phyloP scores from a whole-genome alignment of 495 filamentous ascomycete genomes.

The Rusavskia elegans region DNA sequence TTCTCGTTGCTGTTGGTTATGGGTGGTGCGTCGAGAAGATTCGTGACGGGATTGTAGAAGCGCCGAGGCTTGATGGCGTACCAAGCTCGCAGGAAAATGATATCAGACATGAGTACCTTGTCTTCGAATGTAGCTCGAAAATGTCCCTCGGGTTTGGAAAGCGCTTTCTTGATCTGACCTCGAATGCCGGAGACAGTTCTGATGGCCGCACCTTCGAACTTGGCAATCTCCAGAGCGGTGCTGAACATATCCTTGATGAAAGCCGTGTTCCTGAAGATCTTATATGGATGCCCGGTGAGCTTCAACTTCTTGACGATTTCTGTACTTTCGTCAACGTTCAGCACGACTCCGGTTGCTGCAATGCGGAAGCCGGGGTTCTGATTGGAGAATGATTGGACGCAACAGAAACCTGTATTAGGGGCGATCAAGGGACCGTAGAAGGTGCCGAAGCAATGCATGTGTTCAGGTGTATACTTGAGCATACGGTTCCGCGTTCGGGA shows the following conservation, averaged over 20 bases:
- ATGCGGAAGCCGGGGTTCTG: constrained; percentile 85
- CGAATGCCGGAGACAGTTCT: constrained; percentile 89
- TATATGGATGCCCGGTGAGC: constrained; percentile 77
- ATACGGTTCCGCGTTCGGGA: constrained; percentile 85
- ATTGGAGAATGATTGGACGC: constrained; percentile 79
- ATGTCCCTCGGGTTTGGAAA: constrained; percentile 82
- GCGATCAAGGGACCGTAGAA: constrained; percentile 91
- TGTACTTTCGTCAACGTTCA: constrained; percentile 80
- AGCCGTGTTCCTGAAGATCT: constrained; percentile 98
- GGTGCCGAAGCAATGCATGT: constrained; percentile 94
- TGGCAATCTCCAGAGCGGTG: constrained; percentile 79
- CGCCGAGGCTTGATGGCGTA: constrained; percentile 86
- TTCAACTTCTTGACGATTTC: constrained; percentile 99
- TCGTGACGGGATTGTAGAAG: constrained; percentile 94
- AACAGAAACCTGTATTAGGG: constrained; percentile 89
- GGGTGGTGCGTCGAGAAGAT: constrained; percentile 44
- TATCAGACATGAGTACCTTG: constrained; percentile 91
- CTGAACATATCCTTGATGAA: constrained; percentile 99
- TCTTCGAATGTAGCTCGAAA: constrained; percentile 97
- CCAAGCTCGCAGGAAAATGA: constrained; percentile 92
- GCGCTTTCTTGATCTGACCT: constrained; percentile 88
- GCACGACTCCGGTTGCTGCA: constrained; percentile 80
- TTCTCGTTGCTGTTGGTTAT: constrained; percentile 13
- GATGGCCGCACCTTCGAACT: constrained; percentile 92
- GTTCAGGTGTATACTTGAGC: constrained; percentile 94